Evolutionary conservation across 495 filamentous ascomycete species (phyloP), one percentile per base, ranked within the genome.

Genomic region (Chaetomium cochliodes): DNA sequence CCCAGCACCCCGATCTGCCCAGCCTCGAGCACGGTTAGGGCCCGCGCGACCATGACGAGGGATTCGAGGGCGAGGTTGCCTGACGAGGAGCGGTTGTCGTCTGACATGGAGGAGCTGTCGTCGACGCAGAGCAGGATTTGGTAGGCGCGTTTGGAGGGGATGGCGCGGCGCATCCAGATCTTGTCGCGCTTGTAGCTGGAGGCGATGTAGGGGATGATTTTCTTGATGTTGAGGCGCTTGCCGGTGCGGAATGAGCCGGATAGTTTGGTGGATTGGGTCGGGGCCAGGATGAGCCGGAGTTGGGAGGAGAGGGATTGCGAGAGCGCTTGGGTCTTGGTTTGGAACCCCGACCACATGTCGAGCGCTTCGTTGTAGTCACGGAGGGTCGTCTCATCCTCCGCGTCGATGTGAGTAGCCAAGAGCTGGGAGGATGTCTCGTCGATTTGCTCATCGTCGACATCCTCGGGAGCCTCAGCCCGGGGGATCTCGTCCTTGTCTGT

Each of bases 161-260:
- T 88, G 15, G 87, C 88, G 56, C 96, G 86, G 12, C 96, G 87
- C 90, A 98, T 96, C 96, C 96, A 99, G 77, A 99, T 99, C 80
- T 98, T 98, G 84, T 99, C 96, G 64, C 93, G 90, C 84, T 96
- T 97, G 84, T 96, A 99, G 66, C 88, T 85, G 3, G 91, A 96
- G 5, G 96, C 96, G 67, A 99, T 98, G 79, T 98, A 99, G 0
- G 96, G 93, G 68, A 99, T 98, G 77, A 99, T 99, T 54, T 93
- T 90, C 75, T 96, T 97, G 79, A 99, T 96, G 77, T 98, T 98
- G 68, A 99, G 90, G 1, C 96, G 90, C 74, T 99, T 98, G 58
- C 96, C 96, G 0, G 96, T 98, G 70, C 93, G 90, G 83, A 94
- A 98, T 74, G 96, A 92, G 65, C 96, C 96, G 2, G 93, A 92